A percentile compares a stretch with the other conserved stretches of the same genome.
These are phyloP conservation scores for Hymenoscyphus salicellus DNA, from an alignment of 2,329 filamentous ascomycete genomes.

Conservation along the genomic window DNA sequence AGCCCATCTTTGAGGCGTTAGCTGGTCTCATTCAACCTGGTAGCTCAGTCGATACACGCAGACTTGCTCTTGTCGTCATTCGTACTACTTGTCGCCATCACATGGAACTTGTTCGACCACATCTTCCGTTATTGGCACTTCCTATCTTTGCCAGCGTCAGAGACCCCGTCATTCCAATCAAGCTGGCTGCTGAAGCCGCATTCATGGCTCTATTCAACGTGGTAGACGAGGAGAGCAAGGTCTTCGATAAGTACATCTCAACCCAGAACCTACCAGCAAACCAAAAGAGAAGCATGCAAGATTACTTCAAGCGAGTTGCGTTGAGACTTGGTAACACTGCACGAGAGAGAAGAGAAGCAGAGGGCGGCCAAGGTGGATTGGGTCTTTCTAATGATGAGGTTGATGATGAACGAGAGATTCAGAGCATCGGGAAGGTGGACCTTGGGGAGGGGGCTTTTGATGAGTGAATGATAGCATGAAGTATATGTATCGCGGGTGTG, in stretches of 20 bases:
- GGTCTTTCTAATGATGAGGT: constrained; percentile 86
- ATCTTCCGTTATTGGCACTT: constrained; percentile 74
- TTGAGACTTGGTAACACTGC: constrained; percentile 81
- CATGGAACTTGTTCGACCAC: constrained; percentile 76
- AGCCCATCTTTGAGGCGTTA: constrained; percentile 76
- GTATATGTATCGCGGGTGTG: constrained; percentile 1
- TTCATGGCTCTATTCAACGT: constrained; percentile 90
- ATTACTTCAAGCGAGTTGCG: constrained; percentile 95
- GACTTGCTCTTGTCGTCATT: constrained; percentile 80
- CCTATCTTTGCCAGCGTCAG: constrained; percentile 87
- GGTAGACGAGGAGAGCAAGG: constrained; percentile 76
- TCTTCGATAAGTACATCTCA: constrained; percentile 89
- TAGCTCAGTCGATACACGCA: constrained; percentile 75
- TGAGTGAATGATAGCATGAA: constrained; percentile 32
- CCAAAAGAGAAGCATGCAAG: constrained; percentile 84
- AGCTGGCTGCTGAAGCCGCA: constrained; percentile 89
- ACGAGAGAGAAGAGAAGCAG: constrained; percentile 83
- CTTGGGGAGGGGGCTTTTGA: constrained; percentile 54
- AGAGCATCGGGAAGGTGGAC: constrained; percentile 91
- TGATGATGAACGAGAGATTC: constrained; percentile 93
- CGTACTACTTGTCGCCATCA: constrained; percentile 80
- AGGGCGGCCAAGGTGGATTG: constrained; percentile 81
- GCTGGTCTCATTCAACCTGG: constrained; percentile 74
- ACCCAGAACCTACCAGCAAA: constrained; percentile 65
- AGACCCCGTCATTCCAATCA: constrained; percentile 90